These are phyloP conservation scores for Moesziomyces globuligerus DNA, from an alignment of 1,284 basidiomycete species.

Conservation along the genomic window DNA sequence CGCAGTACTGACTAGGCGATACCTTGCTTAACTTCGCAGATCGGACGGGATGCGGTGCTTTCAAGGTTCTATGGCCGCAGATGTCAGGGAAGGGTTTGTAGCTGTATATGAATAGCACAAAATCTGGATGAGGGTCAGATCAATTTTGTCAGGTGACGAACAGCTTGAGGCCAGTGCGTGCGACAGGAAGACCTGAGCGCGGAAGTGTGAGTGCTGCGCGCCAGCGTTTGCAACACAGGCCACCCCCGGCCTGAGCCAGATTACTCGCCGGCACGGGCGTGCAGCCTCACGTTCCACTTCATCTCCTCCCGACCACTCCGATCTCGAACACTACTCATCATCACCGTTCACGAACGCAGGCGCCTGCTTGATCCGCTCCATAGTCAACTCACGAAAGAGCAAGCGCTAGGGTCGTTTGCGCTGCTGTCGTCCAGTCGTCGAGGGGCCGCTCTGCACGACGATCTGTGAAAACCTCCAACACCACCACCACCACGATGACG, in stretches of 20 bases:
- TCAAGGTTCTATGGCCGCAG: constrained; percentile 81
- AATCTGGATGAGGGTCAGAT: too few species aligned
- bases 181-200: constrained; percentile 16
- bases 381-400: background rate
- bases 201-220: constrained; percentile 7
- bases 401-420: background rate
- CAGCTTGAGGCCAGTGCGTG: background rate
- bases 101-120: too few species aligned
- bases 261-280: background rate
- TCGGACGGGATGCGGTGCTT: constrained; percentile 83
- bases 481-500: constrained; percentile 52
- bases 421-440: background rate
- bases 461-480: background rate
- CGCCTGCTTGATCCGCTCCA: too few species aligned
- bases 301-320: background rate
- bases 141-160: too few species aligned
- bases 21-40: constrained; percentile 82
- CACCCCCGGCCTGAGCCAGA: constrained; percentile 1
- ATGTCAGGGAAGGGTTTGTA: too few species aligned
- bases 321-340: background rate
- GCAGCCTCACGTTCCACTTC: background rate
- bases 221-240: constrained; percentile 26
- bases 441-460: background rate
- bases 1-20: constrained; percentile 83
- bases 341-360: background rate